Percentiles rank a stretch among this genome's conserved stretches.
These are phyloP conservation scores for Phytophthora boehmeriae DNA, from an alignment of 352 stramenopile species.

Conservation along the genomic window DNA sequence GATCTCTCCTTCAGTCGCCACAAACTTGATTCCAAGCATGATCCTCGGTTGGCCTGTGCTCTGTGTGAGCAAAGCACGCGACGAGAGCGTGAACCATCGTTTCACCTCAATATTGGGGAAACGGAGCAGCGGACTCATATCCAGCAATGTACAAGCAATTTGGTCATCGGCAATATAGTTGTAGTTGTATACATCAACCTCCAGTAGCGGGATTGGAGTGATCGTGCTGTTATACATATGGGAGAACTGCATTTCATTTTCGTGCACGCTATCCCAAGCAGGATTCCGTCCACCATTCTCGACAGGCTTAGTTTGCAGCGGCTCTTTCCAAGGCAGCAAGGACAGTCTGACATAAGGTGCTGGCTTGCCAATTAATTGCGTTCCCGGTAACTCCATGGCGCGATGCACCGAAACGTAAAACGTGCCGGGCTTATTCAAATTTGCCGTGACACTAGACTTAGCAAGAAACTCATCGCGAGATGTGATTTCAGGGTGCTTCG, in stretches of 20 bases:
- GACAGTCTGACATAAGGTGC: constrained; percentile 78
- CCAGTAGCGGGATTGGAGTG: constrained; percentile 81
- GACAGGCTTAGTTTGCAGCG: constrained; percentile 75
- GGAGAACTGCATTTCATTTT: constrained; percentile 84
- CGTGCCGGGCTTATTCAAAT: constrained; percentile 68
- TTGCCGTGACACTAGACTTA: constrained; percentile 49
- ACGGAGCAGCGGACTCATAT: constrained; percentile 82
- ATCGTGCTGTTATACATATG: constrained; percentile 92
- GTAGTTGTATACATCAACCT: constrained; percentile 88
- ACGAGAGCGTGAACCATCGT: constrained; percentile 85
- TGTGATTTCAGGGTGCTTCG: constrained; percentile 58
- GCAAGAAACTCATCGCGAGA: constrained; percentile 57
- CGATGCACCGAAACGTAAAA: constrained; percentile 81
- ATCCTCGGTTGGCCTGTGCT: constrained; percentile 64
- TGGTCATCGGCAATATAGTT: constrained; percentile 85
- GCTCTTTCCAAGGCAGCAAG: constrained; percentile 85
- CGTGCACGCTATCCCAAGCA: constrained; percentile 71
- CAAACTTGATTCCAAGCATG: constrained; percentile 80
- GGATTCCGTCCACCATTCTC: constrained; percentile 80
- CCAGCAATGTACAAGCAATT: constrained; percentile 76
- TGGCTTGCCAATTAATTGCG: constrained; percentile 67
- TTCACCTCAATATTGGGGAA: constrained; percentile 75
- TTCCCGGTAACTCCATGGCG: constrained; percentile 72
- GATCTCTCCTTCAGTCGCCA: constrained; percentile 66
- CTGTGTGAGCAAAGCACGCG: constrained; percentile 52